Evolutionary conservation across 2,329 filamentous ascomycete species (phyloP).

Genomic region (Paraconiothyrium brasiliense): DNA sequence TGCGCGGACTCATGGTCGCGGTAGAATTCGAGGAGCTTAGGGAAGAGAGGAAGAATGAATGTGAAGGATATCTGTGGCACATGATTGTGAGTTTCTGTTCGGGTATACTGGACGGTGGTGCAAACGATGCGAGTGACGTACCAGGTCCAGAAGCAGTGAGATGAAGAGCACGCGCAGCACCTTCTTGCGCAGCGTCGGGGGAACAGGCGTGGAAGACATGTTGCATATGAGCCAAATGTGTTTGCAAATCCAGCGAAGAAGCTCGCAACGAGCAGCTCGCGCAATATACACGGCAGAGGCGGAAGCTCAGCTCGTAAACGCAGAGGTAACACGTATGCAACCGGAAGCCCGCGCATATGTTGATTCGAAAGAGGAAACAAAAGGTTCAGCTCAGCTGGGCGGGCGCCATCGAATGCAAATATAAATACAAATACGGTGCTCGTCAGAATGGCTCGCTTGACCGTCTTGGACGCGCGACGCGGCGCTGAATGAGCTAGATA

Average conservation of each 20-base stretch:
- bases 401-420: neutral
- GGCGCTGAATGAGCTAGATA: neutral
- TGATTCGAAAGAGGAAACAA: neutral
- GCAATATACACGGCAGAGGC: neutral
- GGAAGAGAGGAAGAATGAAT: slow-evolving; percentile 96
- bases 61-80: slow-evolving; percentile 89
- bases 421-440: neutral
- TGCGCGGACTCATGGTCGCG: slow-evolving; percentile 77
- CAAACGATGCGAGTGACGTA: slow-evolving; percentile 58
- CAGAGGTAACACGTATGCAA: slow-evolving; percentile 6
- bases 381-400: slow-evolving; percentile 9
- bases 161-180: slow-evolving; percentile 89
- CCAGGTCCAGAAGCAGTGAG: slow-evolving; percentile 88
- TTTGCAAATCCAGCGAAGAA: neutral
- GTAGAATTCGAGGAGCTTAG: slow-evolving; percentile 95
- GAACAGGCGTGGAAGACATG: slow-evolving; percentile 39
- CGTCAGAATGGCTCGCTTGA: neutral
- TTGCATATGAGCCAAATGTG: slow-evolving; percentile 22
- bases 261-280: neutral
- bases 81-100: slow-evolving; percentile 20
- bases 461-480: no score
- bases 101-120: slow-evolving; percentile 8
- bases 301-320: neutral
- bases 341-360: neutral
- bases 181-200: slow-evolving; percentile 70